A percentile compares a stretch with the other conserved stretches of the same genome.
These are phyloP conservation scores for Grigorovia yakushimaensis DNA, from an alignment of 805 yeast species.

Conservation along the genomic window DNA sequence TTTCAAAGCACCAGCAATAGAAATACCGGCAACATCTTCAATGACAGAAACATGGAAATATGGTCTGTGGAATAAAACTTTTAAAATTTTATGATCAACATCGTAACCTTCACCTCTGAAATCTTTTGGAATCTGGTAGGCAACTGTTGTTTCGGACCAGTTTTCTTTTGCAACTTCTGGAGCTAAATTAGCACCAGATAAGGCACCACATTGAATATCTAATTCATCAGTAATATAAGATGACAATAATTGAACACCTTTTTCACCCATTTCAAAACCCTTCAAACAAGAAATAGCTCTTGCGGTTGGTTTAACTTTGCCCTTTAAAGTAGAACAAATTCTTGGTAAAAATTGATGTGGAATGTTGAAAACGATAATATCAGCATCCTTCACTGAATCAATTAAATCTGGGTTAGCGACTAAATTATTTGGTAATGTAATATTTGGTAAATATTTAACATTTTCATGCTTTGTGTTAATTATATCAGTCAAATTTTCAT, in stretches of 20 bases:
- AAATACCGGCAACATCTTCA: conserved; percentile 90
- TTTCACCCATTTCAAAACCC: conserved; percentile 81
- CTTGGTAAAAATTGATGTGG: conserved; percentile 92
- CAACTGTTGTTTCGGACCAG: conserved; percentile 98
- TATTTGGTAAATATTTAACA: conserved; percentile 87
- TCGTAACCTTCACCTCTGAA: conserved; percentile 36
- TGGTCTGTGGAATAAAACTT: conserved; percentile 87
- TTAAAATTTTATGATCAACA: conserved; percentile 62
- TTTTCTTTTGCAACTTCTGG: conserved; percentile 91
- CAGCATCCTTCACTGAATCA: conserved; percentile 70
- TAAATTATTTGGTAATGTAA: conserved; percentile 76
- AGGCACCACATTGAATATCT: conserved; percentile 88
- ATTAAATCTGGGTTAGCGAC: conserved; percentile 79
- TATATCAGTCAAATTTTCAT: conserved; percentile 75
- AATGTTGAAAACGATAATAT: conserved; percentile 82
- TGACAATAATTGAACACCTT: conserved; percentile 78
- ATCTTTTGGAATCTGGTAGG: conserved; percentile 67
- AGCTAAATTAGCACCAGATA: conserved; percentile 95
- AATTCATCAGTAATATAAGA: conserved; percentile 69
- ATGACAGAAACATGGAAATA: conserved; percentile 95
- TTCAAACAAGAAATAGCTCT: conserved; percentile 93
- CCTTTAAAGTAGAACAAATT: conserved; percentile 67
- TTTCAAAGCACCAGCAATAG: conserved; percentile 94
- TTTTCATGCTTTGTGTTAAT: conserved; percentile 88
- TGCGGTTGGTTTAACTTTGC: conserved; percentile 56